A percentile compares a stretch with the other conserved stretches of the same genome.
Conservation (phyloP, 257 asterid genomes). For the Ilex aquifolium region DNA sequence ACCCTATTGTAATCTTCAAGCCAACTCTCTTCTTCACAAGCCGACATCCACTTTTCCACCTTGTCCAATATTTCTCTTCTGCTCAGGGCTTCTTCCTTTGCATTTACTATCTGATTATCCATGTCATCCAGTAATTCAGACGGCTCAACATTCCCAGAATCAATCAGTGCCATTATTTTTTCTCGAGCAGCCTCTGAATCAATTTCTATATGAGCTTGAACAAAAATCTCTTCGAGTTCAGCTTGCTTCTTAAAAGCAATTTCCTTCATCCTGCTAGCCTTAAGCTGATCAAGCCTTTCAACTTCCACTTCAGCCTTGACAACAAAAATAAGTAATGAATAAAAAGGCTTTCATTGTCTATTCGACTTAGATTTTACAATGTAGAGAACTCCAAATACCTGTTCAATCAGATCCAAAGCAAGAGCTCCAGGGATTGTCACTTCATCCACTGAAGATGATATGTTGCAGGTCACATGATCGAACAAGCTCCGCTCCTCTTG, state of each 20-base stretch:
- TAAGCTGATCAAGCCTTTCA: constrained; percentile 90
- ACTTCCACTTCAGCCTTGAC: constrained; percentile 91
- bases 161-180: constrained; percentile 69
- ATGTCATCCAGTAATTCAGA: constrained; percentile 78
- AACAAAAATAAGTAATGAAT: constrained; percentile 10
- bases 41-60: constrained; percentile 97
- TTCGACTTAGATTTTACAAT: background rate
- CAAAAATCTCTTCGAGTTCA: constrained; percentile 88
- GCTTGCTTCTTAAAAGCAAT: constrained; percentile 88
- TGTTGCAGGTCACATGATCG: constrained; percentile 76
- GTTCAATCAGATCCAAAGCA: constrained; percentile 78
- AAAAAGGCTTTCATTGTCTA: background rate
- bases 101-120: constrained; percentile 82
- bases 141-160: constrained; percentile 87
- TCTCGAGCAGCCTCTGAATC: constrained; percentile 78
- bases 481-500: constrained; percentile 64
- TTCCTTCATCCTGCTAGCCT: constrained; percentile 96
- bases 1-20: constrained; percentile 97
- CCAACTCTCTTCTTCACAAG: constrained; percentile 99
- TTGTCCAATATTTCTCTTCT: constrained; percentile 94
- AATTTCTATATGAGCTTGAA: constrained; percentile 81
- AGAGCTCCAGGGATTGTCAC: constrained; percentile 86
- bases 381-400: constrained; percentile 33
- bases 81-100: constrained; percentile 87
- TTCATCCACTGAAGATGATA: constrained; percentile 81